A percentile compares a stretch with the other conserved stretches of the same genome.
Conservation (phyloP, 768 basidiomycete species). For the Pluteus cervinus region DNA sequence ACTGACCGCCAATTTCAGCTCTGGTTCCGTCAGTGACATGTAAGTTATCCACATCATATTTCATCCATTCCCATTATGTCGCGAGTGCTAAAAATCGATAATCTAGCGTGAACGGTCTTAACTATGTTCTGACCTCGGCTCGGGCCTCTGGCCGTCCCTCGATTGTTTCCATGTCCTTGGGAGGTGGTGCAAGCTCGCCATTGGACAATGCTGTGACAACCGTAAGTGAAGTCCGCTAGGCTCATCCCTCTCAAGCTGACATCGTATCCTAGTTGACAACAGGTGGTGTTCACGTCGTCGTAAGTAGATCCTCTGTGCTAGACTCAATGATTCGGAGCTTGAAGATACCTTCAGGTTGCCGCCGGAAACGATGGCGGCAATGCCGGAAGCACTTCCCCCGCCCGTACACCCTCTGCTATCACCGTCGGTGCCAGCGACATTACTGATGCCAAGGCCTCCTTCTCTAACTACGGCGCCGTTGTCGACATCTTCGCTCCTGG, state of each 20-base stretch:
- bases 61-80: not conserved
- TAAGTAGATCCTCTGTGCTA: not conserved
- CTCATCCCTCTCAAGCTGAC: not conserved
- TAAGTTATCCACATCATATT: slow-evolving; percentile 9
- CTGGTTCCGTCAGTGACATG: slow-evolving; percentile 17
- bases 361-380: slow-evolving; percentile 29
- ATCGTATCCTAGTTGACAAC: slow-evolving; percentile 19
- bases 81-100: not conserved
- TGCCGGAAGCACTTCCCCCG: slow-evolving; percentile 28
- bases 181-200: slow-evolving; percentile 19
- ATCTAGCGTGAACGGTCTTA: slow-evolving; percentile 22
- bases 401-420: slow-evolving; percentile 25
- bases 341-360: slow-evolving; percentile 15
- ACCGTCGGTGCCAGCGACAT: slow-evolving; percentile 35
- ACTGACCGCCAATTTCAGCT: not conserved
- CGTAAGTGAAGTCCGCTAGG: slow-evolving; percentile 8
- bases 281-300: slow-evolving; percentile 59
- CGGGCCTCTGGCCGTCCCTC: slow-evolving; percentile 19
- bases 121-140: slow-evolving; percentile 21
- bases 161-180: slow-evolving; percentile 31
- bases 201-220: slow-evolving; percentile 26
- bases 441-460: slow-evolving; percentile 24
- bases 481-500: slow-evolving; percentile 39
- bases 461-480: slow-evolving; percentile 43
- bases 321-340: not conserved